Conservation (phyloP, 2,329 filamentous ascomycete genomes). For the Aspergillus udagawae region DNA sequence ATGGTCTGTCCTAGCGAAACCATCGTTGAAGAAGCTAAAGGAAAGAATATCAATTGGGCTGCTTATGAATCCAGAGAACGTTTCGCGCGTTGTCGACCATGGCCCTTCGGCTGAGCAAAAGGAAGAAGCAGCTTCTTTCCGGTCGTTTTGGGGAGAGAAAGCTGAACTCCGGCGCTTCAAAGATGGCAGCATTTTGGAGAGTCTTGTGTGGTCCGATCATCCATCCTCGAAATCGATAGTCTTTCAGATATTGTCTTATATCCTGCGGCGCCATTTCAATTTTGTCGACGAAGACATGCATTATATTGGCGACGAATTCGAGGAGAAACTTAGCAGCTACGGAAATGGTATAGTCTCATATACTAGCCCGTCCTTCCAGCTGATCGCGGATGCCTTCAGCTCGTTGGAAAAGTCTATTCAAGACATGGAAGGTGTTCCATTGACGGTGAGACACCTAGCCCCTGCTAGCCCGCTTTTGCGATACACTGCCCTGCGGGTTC, state of each 20-base stretch:
- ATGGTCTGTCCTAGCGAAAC: slow-evolving; percentile 48
- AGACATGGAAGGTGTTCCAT: slow-evolving; percentile 72
- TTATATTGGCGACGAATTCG: slow-evolving; percentile 51
- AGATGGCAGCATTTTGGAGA: slow-evolving; percentile 90
- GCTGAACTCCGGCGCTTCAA: slow-evolving; percentile 91
- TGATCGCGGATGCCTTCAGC: slow-evolving; percentile 65
- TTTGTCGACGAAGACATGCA: slow-evolving; percentile 52
- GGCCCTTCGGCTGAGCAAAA: slow-evolving; percentile 84
- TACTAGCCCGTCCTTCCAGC: slow-evolving; percentile 56
- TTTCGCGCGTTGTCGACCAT: slow-evolving; percentile 75
- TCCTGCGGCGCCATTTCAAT: slow-evolving; percentile 66
- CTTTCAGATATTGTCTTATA: slow-evolving; percentile 73
- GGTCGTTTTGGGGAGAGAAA: slow-evolving; percentile 91
- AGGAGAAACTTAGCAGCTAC: slow-evolving; percentile 29
- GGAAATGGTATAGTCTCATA: slow-evolving; percentile 41
- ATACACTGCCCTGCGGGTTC: slow-evolving; percentile 54
- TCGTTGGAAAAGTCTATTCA: slow-evolving; percentile 73
- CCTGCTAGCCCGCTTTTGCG: slow-evolving; percentile 69
- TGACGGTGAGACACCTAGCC: slow-evolving; percentile 78
- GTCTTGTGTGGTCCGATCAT: slow-evolving; percentile 74
- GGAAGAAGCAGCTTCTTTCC: slow-evolving; percentile 74
- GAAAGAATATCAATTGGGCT: slow-evolving; percentile 59
- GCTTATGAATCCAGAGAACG: slow-evolving; percentile 67
- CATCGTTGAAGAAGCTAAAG: slow-evolving; percentile 24
- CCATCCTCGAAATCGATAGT: slow-evolving; percentile 61